phyloP scores from a whole-genome alignment of 2,329 filamentous ascomycete genomes.

The Epichloe scottii region DNA sequence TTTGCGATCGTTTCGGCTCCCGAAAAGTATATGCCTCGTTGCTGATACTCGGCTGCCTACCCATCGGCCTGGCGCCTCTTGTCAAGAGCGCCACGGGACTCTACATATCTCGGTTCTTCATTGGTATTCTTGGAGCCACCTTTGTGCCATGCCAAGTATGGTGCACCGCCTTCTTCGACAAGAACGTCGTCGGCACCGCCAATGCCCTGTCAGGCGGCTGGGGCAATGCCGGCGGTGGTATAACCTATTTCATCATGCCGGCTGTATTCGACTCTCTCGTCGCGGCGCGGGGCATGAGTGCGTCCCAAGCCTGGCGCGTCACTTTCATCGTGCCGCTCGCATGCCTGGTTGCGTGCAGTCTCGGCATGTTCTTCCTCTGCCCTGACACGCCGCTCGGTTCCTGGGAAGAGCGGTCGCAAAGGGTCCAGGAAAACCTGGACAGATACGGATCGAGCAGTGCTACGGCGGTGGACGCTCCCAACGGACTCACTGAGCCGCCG shows the following conservation, averaged over 20 bases:
- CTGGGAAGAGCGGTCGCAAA: slow-evolving; percentile 61
- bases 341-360: slow-evolving; percentile 52
- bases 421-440: slow-evolving; percentile 39
- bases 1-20: slow-evolving; percentile 78
- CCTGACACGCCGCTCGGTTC: slow-evolving; percentile 73
- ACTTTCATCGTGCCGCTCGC: slow-evolving; percentile 76
- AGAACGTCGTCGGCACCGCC: slow-evolving; percentile 78
- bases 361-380: slow-evolving; percentile 60
- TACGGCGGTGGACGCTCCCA: slow-evolving; percentile 38
- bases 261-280: slow-evolving; percentile 73
- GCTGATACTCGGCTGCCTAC: slow-evolving; percentile 67
- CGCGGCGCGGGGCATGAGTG: slow-evolving; percentile 40
- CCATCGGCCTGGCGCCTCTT: slow-evolving; percentile 69
- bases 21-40: slow-evolving; percentile 67
- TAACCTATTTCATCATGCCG: slow-evolving; percentile 91
- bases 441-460: slow-evolving; percentile 28
- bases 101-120: slow-evolving; percentile 66
- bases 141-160: slow-evolving; percentile 87
- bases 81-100: slow-evolving; percentile 51
- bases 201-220: slow-evolving; percentile 77
- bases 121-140: slow-evolving; percentile 64
- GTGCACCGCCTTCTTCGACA: slow-evolving; percentile 88
- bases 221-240: slow-evolving; percentile 79
- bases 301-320: slow-evolving; percentile 69
- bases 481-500: slow-evolving; percentile 30